These are phyloP conservation scores for Mycena latifolia DNA, from an alignment of 768 basidiomycete species.

Conservation along the genomic window DNA sequence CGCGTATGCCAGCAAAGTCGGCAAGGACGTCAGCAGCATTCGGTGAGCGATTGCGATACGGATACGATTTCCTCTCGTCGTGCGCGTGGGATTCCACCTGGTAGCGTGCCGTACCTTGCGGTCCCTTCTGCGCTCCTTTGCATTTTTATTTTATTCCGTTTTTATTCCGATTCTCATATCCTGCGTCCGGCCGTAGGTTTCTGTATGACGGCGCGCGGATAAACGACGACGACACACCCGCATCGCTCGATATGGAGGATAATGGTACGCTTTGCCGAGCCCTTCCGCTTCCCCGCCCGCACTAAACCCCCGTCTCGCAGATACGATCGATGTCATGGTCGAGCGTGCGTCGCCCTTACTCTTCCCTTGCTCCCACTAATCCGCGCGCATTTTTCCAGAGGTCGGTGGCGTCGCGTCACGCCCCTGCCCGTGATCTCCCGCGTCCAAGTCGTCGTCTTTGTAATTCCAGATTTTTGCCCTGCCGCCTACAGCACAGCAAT, in stretches of 20 bases:
- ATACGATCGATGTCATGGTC: slow-evolving; percentile 97
- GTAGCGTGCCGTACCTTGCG: slow-evolving; percentile 7
- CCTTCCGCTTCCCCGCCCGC: slow-evolving; percentile 16
- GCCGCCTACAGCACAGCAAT: slow-evolving; percentile 18
- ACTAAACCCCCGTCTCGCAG: slow-evolving; percentile 50
- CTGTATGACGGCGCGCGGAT: slow-evolving; percentile 92
- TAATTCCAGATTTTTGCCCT: not conserved
- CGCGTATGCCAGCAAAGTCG: slow-evolving; percentile 93
- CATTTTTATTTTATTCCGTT: not conserved
- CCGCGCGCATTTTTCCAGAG: slow-evolving; percentile 48
- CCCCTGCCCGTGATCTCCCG: slow-evolving; percentile 25
- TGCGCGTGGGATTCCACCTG: slow-evolving; percentile 3
- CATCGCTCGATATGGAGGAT: slow-evolving; percentile 89
- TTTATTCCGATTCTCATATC: slow-evolving; percentile 11
- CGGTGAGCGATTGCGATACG: slow-evolving; percentile 66
- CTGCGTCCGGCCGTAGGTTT: slow-evolving; percentile 67
- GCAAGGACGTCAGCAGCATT: slow-evolving; percentile 89
- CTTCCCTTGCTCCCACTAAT: slow-evolving; percentile 15
- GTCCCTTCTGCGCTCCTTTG: slow-evolving; percentile 4
- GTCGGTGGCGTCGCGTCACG: slow-evolving; percentile 53
- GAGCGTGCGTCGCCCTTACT: slow-evolving; percentile 74
- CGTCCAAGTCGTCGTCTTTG: not conserved
- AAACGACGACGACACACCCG: slow-evolving; percentile 90
- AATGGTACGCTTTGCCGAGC: slow-evolving; percentile 67
- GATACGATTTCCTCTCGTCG: not conserved